Conservation (phyloP, 106 monocot genomes). For the Acorus gramineus region DNA sequence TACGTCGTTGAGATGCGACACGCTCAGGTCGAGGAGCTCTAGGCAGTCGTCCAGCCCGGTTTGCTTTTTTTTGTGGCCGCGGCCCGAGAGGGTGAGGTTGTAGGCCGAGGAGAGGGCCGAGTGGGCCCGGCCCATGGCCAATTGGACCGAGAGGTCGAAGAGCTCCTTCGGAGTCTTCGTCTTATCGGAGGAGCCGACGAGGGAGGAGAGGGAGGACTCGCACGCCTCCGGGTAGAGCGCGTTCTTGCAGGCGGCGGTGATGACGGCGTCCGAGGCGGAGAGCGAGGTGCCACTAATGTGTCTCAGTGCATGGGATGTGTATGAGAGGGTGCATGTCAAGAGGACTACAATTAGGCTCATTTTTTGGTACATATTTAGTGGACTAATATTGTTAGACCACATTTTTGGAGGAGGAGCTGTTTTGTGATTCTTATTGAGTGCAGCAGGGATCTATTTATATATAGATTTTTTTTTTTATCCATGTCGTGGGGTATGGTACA, state of each 20-base stretch:
- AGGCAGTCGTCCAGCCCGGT: constrained; percentile 47
- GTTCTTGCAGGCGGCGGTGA: constrained; percentile 15
- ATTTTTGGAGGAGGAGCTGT: too few relatives aligned
- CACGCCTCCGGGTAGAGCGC: constrained; percentile 44
- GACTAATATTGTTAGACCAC: too few relatives aligned
- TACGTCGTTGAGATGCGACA: constrained; percentile 38
- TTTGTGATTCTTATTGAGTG: too few relatives aligned
- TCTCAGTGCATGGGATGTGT: too few relatives aligned
- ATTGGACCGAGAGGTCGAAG: constrained; percentile 43
- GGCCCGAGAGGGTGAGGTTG: constrained; percentile 16
- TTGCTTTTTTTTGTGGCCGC: not conserved
- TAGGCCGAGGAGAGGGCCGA: constrained; percentile 28
- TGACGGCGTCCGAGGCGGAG: not conserved
- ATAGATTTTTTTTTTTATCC: too few relatives aligned
- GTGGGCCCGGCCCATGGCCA: constrained; percentile 22
- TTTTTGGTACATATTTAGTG: too few relatives aligned
- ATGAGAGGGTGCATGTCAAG: too few relatives aligned
- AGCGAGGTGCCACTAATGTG: too few relatives aligned
- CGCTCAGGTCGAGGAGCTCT: constrained; percentile 47
- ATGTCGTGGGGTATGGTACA: too few relatives aligned
- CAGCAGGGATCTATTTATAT: too few relatives aligned
- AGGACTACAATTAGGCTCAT: too few relatives aligned
- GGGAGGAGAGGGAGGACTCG: constrained; percentile 16
- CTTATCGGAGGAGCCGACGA: not conserved
- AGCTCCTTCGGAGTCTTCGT: constrained; percentile 14